Conservation (phyloP, 2,329 filamentous ascomycete species). For the Fusarium miscanthi region DNA sequence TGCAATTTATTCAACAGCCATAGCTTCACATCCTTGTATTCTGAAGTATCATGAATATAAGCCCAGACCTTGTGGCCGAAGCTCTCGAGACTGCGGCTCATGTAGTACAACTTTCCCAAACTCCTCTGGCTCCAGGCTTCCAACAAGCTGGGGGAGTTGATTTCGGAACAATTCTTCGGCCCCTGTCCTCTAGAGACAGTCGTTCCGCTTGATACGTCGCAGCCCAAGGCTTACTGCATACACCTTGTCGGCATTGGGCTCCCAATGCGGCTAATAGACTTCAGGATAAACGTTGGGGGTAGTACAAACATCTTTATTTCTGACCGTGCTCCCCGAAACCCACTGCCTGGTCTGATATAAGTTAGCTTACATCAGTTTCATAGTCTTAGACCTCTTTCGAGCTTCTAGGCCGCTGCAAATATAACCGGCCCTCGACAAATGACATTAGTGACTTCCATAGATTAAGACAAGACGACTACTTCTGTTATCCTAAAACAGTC, state of each 20-base stretch:
- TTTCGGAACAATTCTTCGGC: fast-evolving
- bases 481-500: no score
- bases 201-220: no score
- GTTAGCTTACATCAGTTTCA: fast-evolving
- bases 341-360: fast-evolving
- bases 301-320: not conserved
- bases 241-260: fast-evolving
- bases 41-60: not conserved
- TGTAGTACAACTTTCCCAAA: no score
- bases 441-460: fast-evolving
- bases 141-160: not conserved
- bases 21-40: no score
- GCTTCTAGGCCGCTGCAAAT: fast-evolving
- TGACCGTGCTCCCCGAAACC: not conserved
- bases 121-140: not conserved
- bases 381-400: not conserved
- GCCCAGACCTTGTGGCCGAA: no score
- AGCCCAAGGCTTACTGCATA: not conserved
- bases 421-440: fast-evolving
- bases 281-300: fast-evolving
- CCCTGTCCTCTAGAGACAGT: no score
- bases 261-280: no score
- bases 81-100: not conserved
- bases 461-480: not conserved
- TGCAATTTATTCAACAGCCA: not conserved